Base-by-base conservation (phyloP, 2,329 filamentous ascomycete species). In the Emericellopsis atlantica region DNA sequence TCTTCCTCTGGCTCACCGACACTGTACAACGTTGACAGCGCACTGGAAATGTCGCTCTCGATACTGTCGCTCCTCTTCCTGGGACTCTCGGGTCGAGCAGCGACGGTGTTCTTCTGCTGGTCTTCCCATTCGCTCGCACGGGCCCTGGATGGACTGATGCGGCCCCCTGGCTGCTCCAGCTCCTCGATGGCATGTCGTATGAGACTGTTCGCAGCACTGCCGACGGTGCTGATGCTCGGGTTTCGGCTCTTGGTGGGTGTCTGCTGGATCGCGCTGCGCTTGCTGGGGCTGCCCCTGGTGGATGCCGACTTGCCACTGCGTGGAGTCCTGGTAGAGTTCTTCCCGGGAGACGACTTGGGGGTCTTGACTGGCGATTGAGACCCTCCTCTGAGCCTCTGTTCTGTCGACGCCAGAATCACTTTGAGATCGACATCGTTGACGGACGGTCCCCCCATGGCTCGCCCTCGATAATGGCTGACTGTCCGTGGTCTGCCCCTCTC, bases 21-120 rank as follows among this genome's bases (percentile, higher is more conserved):
- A 43, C 72, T 76, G 46, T 75, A 74, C 5, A 77, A 52, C 0
- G 73, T 77, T 4, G 73, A 77, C 5, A 77, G 56, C 3, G 70
- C 66, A 32, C 70, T 75, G 0, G 70, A 74, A 12, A 62, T 56
- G 8, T 69, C 60, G 45, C 67, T 73, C 4, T 62, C 57, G 4
- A 52, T 43, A 0, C 66, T 69, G 5, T 40, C 43, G n/a, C 51
- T 53, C 42, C 53, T 42, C 26, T 38, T 46, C 6, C 39, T 32
- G 31, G 32, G 33, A 31, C 37, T 22, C n/a, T 39, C 18, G 21
- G 32, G 31, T 31, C 31, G 39, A 12, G 39, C 12, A 12, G 35
- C 45, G 12, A 29, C 26, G 6, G 26, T 12, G 26, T 9, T 29
- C n/a, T 51, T 39, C 36, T 50, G 43, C 35, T 43, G 39, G 7